These are phyloP conservation scores for Neonectria ditissima DNA, from an alignment of 2,329 filamentous ascomycete genomes.

Conservation along the genomic window DNA sequence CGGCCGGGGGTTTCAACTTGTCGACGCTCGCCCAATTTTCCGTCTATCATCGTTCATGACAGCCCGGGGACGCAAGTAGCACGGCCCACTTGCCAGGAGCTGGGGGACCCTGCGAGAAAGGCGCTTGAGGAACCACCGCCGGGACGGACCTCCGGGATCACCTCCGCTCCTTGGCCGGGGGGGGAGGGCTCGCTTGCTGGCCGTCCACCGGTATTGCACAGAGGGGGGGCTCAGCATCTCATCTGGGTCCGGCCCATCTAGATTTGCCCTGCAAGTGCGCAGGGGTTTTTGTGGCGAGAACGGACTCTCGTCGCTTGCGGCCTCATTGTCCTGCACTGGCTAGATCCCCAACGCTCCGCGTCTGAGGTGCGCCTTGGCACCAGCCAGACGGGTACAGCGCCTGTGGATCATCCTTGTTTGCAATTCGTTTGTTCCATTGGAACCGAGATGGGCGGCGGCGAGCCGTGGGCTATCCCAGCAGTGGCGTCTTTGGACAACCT, in stretches of 20 bases:
- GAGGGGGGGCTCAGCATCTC: not conserved
- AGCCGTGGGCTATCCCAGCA: conserved; percentile 15
- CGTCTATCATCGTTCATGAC: conserved; percentile 22
- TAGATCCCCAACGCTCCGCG: conserved; percentile 29
- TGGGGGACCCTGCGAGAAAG: not conserved
- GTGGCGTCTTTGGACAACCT: not conserved
- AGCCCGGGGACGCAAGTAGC: conserved; percentile 2
- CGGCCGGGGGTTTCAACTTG: conserved; percentile 23
- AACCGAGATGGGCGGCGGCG: conserved; percentile 18
- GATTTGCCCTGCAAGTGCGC: conserved; percentile 14
- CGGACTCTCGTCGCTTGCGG: not conserved
- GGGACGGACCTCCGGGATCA: not conserved
- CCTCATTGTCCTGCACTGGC: conserved; percentile 6
- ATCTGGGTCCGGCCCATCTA: conserved; percentile 22
- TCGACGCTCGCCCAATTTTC: conserved; percentile 20
- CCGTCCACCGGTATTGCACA: conserved; percentile 2
- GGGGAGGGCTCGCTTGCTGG: not conserved
- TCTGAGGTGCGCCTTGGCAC: conserved; percentile 33
- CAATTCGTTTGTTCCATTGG: conserved; percentile 13
- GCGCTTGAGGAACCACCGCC: not conserved
- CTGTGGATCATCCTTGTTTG: conserved; percentile 16
- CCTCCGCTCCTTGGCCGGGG: conserved; percentile 1
- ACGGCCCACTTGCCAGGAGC: not conserved
- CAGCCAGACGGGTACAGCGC: conserved; percentile 17
- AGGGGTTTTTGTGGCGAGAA: not conserved